These are phyloP conservation scores for Grifola frondosa DNA, from an alignment of 1,284 basidiomycete species.

Conservation along the genomic window DNA sequence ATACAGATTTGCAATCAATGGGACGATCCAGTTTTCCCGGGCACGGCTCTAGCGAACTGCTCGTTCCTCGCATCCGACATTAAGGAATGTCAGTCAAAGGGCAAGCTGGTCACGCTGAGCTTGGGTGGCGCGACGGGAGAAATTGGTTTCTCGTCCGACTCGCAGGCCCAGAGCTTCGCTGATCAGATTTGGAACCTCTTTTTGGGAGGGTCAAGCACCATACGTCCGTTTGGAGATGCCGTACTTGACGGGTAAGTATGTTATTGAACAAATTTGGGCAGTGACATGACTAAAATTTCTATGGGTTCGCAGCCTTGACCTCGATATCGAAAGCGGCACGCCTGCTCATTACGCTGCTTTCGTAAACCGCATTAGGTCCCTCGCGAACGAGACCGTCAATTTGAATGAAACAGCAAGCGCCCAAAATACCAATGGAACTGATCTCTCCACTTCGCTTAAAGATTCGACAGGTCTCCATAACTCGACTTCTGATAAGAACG, in stretches of 20 bases:
- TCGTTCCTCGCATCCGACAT: constrained; percentile 49
- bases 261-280: neutral
- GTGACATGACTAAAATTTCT: neutral
- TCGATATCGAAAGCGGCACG: constrained; percentile 64
- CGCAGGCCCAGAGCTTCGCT: constrained; percentile 50
- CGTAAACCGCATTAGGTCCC: constrained; percentile 47
- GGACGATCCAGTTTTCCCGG: constrained; percentile 45
- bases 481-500: no score
- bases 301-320: constrained; percentile 45
- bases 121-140: constrained; percentile 59
- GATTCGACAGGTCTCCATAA: no score
- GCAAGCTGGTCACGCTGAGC: constrained; percentile 62
- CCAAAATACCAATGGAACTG: no score
- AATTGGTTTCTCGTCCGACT: constrained; percentile 50
- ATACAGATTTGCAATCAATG: constrained; percentile 47
- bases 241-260: constrained; percentile 57
- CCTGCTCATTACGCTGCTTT: constrained; percentile 54
- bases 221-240: constrained; percentile 57
- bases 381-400: constrained; percentile 45
- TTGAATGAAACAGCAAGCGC: constrained; percentile 35
- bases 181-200: constrained; percentile 64
- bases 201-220: constrained; percentile 52
- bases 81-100: constrained; percentile 57
- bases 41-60: constrained; percentile 57
- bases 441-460: constrained; percentile 32